phyloP scores from a whole-genome alignment of 495 filamentous ascomycete species.

The Mytilinidion resinicola region DNA sequence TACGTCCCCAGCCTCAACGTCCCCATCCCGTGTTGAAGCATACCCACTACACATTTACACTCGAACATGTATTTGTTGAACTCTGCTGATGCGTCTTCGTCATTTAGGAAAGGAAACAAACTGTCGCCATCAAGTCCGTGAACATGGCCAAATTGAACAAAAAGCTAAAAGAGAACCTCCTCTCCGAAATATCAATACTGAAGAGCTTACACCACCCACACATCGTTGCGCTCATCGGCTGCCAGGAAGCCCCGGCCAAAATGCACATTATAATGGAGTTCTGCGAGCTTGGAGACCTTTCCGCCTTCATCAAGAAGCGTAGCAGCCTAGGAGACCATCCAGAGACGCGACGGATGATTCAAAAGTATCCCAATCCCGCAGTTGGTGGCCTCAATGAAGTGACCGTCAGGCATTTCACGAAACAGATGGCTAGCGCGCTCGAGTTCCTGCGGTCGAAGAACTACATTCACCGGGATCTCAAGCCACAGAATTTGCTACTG shows the following conservation, averaged over 20 bases:
- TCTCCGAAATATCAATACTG: conserved; percentile 89
- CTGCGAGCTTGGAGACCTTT: conserved; percentile 89
- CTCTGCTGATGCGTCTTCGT: neutral
- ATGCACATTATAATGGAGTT: conserved; percentile 99
- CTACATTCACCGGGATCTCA: conserved; percentile 93
- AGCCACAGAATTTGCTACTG: conserved; percentile 90
- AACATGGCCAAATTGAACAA: conserved; percentile 81
- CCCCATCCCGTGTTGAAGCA: neutral
- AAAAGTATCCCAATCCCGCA: conserved; percentile 78
- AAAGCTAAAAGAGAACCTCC: conserved; percentile 93
- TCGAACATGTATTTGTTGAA: neutral
- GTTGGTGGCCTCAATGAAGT: conserved; percentile 88
- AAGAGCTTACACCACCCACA: conserved; percentile 90
- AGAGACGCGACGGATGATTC: conserved; percentile 74
- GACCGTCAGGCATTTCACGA: conserved; percentile 86
- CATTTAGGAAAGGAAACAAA: conserved; percentile 49
- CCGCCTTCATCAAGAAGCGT: conserved; percentile 89
- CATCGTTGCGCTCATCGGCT: conserved; percentile 92
- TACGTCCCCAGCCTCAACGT: conserved; percentile 43
- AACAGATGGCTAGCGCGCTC: conserved; percentile 89
- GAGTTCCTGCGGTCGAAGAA: conserved; percentile 78
- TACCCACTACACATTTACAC: neutral
- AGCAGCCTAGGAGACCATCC: conserved; percentile 68
- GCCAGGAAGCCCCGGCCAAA: conserved; percentile 73
- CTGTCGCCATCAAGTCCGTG: conserved; percentile 94